Percentiles rank a stretch among this genome's conserved stretches.
Conservation (phyloP, 2,329 filamentous ascomycete genomes). For the Arachnopeziza araneosa region DNA sequence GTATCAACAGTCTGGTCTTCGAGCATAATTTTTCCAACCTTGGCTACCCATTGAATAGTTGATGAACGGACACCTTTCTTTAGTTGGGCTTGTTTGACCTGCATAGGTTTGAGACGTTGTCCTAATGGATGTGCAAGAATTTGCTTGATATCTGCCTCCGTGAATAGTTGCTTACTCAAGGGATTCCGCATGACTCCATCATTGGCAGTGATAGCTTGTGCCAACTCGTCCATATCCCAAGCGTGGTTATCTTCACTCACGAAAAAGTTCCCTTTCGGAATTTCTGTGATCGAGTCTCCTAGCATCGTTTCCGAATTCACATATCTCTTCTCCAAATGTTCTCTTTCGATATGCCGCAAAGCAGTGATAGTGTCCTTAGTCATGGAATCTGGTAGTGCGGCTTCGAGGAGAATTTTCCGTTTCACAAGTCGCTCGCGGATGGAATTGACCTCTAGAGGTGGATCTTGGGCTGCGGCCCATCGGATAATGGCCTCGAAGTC, state of each 20-base stretch:
- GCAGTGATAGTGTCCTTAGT: background rate
- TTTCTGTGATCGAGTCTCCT: slow-evolving; percentile 4
- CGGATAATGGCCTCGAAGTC: slow-evolving; percentile 6
- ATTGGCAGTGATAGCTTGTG: slow-evolving; percentile 3
- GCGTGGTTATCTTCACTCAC: slow-evolving; percentile 9
- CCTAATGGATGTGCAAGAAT: slow-evolving; percentile 6
- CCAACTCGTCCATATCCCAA: slow-evolving; percentile 7
- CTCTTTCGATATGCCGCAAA: slow-evolving; percentile 2
- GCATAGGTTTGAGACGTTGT: background rate
- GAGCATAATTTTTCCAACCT: slow-evolving; percentile 2
- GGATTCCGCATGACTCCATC: slow-evolving; percentile 9
- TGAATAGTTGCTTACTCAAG: slow-evolving; percentile 1
- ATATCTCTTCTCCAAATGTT: slow-evolving; percentile 5
- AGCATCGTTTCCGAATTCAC: slow-evolving; percentile 8
- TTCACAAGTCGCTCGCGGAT: slow-evolving; percentile 6
- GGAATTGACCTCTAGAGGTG: background rate
- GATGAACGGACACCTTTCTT: background rate
- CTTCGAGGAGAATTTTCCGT: slow-evolving; percentile 3
- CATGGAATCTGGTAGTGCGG: slow-evolving; percentile 4
- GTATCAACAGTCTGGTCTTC: slow-evolving; percentile 3
- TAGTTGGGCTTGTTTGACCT: slow-evolving; percentile 1
- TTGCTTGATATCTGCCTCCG: slow-evolving; percentile 1
- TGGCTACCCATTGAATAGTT: slow-evolving; percentile 1
- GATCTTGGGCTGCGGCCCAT: slow-evolving; percentile 1
- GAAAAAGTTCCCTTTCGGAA: slow-evolving; percentile 7